Base-by-base conservation (phyloP, 805 yeast species). In the Ogataea allantospora region DNA sequence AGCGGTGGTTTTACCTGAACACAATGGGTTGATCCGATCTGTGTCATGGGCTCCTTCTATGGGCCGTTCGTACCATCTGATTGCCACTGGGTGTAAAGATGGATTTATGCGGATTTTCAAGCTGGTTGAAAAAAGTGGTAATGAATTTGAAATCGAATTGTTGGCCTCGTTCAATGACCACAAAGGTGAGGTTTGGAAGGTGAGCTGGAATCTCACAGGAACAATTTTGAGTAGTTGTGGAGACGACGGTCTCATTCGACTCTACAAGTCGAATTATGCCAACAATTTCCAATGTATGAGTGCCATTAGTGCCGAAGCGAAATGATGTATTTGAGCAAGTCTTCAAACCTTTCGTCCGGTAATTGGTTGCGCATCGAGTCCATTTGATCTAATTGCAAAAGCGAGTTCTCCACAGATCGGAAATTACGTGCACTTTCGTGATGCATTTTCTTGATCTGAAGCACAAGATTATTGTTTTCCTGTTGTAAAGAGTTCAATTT, bases 21-120 rank as follows among this genome's bases (percentile, higher is more conserved):
- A 89, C 57, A 73, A 76, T 37, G 96, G 95, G 2, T 70, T 91
- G 27, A 87, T 91, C 22, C 70, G 98, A 53, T 83, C 88, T 12
- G 87, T 89, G 5, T 73, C 89, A 20, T 91, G 99, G 99, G 98
- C 98, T 0, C 96, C 98, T 3, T 78, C 95, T 0, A 86, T 89
- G 83, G 98, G 98, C 2, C 70, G 96, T 49, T 78, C 82, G 46
- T 86, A 78, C 58, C 95, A 91, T 51, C 66, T 89, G 32, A 70
- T 93, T 28, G 98, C 99, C 1, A 91, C 98, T 0, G 98, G 95
- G 5, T 88, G 96, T 58, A 88, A 88, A 58, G 99, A 93, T 59
- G 99, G 98, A 1, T 78, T 70, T 53, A 88, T 93, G 8, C 75
- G 98, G 36, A 81, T 93, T 3, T 91, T 82, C 70, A 86, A 84